Evolutionary conservation across 169 alveolate genomes (phyloP), one percentile per base, ranked within the genome.

Genomic region (Pseudocohnilembus persalinus): DNA sequence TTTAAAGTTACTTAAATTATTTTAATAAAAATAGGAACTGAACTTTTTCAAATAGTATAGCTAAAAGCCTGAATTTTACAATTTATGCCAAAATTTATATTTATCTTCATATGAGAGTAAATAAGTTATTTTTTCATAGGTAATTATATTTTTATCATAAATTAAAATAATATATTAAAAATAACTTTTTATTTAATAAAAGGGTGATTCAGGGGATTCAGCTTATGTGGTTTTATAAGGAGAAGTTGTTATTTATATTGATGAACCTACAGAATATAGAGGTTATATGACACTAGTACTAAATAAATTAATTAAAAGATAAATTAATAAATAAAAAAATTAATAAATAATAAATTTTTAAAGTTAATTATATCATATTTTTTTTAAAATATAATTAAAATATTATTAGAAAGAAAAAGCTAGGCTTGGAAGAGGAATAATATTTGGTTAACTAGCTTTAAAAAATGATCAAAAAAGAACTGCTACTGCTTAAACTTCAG

Each of bases 381-480:
- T 0, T 31, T 29, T 6, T 32, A 77, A 0, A 27, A 20, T 28
- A n/a, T 0, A 74, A 29, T 74, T 28, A 29, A 34, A 1, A 28
- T 0, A 15, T 33, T 32, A 31, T 27, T 33, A 77, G 82, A 77
- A 77, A 77, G 82, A 77, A 33, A 68, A 33, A 1, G 82, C 82
- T 77, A 77, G 63, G 63, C 82, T 77, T 24, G 65, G 33, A 27
- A 33, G 33, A 77, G 82, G 82, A 33, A 68, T 31, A 25, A 77
- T 68, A 77, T 77, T 77, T 77, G 82, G 82, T 77, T 63, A 77
- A 77, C 28, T 77, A 27, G 82, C 82, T 25, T 29, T 77, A 31
- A 77, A 33, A 0, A 33, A 77, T 34, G 72, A 77, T 77, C 33
- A 63, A 27, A n/a, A 77, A 25, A 77, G 82, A 77, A 77, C 82